Evolutionary conservation across 1,284 basidiomycete species (phyloP), one percentile per base, ranked within the genome.

Genomic region (Ustilago shanxiensis): DNA sequence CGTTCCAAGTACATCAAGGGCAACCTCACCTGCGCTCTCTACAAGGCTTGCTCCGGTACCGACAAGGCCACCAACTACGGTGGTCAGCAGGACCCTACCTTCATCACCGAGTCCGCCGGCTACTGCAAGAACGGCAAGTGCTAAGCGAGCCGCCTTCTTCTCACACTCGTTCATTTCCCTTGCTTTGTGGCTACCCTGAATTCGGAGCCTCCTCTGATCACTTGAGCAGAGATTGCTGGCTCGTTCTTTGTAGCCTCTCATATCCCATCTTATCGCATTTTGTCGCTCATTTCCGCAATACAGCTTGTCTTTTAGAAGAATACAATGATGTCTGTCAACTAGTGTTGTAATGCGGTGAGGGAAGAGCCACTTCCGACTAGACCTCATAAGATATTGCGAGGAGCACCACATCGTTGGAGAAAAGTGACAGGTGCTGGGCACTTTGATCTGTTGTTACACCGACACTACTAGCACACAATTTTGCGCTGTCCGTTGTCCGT

Each of bases 11-110:
- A n/a, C n/a, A n/a, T n/a, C n/a, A n/a, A n/a, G n/a, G n/a, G n/a
- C n/a, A n/a, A n/a, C n/a, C n/a, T n/a, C n/a, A n/a, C n/a, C n/a
- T n/a, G n/a, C n/a, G n/a, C n/a, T n/a, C n/a, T n/a, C n/a, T n/a
- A n/a, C n/a, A n/a, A n/a, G n/a, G n/a, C n/a, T n/a, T n/a, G n/a
- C n/a, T n/a, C n/a, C n/a, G n/a, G n/a, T n/a, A n/a, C n/a, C n/a
- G n/a, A n/a, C n/a, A n/a, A n/a, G n/a, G n/a, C n/a, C n/a, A n/a
- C n/a, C n/a, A n/a, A 79, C 65, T 79, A 64, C 41, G 72, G 64
- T 31, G 77, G 77, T 35, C 77, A 79, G 70, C 73, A 76, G 53
- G 77, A 76, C 62, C 73, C 68, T 33, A 71, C 62, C 51, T 76
- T 28, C 72, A 79, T 79, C 64, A 72, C 64, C 52, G 31, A 68